These are phyloP conservation scores for Diaporthe citriasiana DNA, from an alignment of 2,329 filamentous ascomycete species.

Conservation along the genomic window DNA sequence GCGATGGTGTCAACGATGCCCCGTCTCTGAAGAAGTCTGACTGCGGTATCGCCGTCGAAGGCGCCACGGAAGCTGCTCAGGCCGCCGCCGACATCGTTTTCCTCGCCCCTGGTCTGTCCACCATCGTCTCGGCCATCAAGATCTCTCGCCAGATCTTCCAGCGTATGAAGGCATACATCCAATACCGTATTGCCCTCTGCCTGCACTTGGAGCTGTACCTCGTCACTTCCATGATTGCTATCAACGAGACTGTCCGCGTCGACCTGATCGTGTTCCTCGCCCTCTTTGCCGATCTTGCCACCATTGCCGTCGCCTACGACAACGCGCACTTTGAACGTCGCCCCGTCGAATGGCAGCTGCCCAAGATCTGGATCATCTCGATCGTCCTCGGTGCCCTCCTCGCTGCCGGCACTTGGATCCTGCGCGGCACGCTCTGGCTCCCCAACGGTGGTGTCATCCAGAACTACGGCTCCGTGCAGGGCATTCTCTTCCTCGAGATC, in stretches of 20 bases:
- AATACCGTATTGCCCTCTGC: constrained; percentile 83
- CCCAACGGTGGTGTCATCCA: constrained; percentile 79
- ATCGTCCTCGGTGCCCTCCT: constrained; percentile 77
- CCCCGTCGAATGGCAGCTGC: constrained; percentile 84
- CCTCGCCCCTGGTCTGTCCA: constrained; percentile 79
- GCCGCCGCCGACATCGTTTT: constrained; percentile 82
- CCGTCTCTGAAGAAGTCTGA: constrained; percentile 81
- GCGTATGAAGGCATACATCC: constrained; percentile 83
- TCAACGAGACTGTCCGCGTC: constrained; percentile 81
- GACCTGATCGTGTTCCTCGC: constrained; percentile 85
- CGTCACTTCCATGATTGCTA: constrained; percentile 82
- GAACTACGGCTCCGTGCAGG: constrained; percentile 81
- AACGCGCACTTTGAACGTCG: constrained; percentile 82
- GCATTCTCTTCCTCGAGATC: constrained; percentile 81
- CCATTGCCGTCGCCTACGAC: constrained; percentile 84
- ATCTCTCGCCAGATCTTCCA: constrained; percentile 82
- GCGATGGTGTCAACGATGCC: constrained; percentile 80
- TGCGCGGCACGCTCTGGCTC: constrained; percentile 79
- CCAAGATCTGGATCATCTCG: constrained; percentile 85
- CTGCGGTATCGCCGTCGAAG: constrained; percentile 81
- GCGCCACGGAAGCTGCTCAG: constrained; percentile 79
- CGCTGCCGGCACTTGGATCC: constrained; percentile 79
- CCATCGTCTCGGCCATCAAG: constrained; percentile 81
- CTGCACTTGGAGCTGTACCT: constrained; percentile 83
- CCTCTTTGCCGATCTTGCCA: constrained; percentile 84